These are phyloP conservation scores for Tylopilus cervinicoccineus DNA, from an alignment of 768 basidiomycete genomes.

Conservation along the genomic window DNA sequence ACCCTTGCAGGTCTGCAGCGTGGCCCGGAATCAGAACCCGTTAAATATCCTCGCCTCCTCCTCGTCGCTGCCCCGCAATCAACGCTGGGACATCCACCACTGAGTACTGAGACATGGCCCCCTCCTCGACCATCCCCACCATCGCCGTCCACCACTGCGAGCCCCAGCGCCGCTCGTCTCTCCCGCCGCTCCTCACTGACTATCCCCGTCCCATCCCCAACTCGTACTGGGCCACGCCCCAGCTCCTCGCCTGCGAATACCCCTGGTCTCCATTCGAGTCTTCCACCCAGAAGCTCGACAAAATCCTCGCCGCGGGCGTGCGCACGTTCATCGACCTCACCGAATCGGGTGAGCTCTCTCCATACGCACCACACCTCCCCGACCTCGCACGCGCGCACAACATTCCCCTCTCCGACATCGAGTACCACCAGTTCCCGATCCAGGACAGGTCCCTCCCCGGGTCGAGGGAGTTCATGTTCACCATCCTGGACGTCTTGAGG, in stretches of 20 bases:
- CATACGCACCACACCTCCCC: constrained; percentile 56
- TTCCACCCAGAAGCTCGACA: constrained; percentile 66
- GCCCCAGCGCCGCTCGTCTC: constrained; percentile 19
- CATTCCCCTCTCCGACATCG: constrained; percentile 52
- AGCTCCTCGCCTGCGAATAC: constrained; percentile 77
- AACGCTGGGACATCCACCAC: neutral
- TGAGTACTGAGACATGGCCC: constrained; percentile 3
- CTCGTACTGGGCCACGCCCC: constrained; percentile 77
- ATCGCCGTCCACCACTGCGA: constrained; percentile 8
- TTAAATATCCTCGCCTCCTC: constrained; percentile 14
- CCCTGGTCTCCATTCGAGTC: constrained; percentile 62
- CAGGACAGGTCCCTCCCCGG: constrained; percentile 66
- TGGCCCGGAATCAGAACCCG: constrained; percentile 1
- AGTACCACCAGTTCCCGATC: constrained; percentile 79
- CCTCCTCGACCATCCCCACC: constrained; percentile 4
- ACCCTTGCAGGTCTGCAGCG: constrained; percentile 2
- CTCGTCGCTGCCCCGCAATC: constrained; percentile 5
- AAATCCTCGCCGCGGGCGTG: constrained; percentile 65
- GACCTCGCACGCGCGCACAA: constrained; percentile 50
- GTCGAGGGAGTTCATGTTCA: constrained; percentile 53
- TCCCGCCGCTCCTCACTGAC: constrained; percentile 13
- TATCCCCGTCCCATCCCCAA: constrained; percentile 70
- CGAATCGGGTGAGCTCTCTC: constrained; percentile 70
- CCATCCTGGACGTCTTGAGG: constrained; percentile 53
- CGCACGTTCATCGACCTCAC: constrained; percentile 84